These are phyloP conservation scores for Microbotryum intermedium DNA, from an alignment of 1,284 basidiomycete genomes.

Conservation along the genomic window DNA sequence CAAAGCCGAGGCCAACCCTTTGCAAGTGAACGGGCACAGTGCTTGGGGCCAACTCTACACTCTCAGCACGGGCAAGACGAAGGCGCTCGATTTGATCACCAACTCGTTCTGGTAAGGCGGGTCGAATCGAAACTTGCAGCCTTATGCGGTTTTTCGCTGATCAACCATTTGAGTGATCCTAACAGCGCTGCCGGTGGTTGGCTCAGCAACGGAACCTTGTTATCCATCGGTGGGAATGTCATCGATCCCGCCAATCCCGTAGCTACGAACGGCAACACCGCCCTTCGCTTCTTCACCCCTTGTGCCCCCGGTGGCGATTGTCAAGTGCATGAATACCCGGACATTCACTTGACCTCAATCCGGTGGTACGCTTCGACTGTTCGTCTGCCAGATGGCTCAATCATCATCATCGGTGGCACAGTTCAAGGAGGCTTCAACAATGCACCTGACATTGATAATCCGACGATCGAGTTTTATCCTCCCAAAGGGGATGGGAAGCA, in stretches of 20 bases:
- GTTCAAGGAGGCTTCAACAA: conserved; percentile 53
- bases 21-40: conserved; percentile 59
- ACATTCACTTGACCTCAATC: conserved; percentile 15
- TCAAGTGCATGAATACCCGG: conserved; percentile 25
- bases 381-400: conserved; percentile 51
- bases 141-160: no score
- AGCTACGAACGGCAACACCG: conserved; percentile 56
- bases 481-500: conserved; percentile 62
- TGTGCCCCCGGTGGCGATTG: conserved; percentile 47
- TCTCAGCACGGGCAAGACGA: conserved; percentile 56
- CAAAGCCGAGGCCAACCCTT: conserved; percentile 77
- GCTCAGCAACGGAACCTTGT: conserved; percentile 55
- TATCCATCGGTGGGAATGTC: conserved; percentile 65
- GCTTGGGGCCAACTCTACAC: conserved; percentile 65
- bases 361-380: conserved; percentile 32
- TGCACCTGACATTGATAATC: conserved; percentile 54
- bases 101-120: conserved; percentile 70
- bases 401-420: conserved; percentile 65
- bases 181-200: conserved; percentile 42
- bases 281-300: conserved; percentile 61
- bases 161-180: no score
- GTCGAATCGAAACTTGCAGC: no score
- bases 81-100: conserved; percentile 56
- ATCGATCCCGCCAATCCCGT: conserved; percentile 27
- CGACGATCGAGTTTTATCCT: conserved; percentile 65